Evolutionary conservation across 192 early-diverging fungal genomes (phyloP), one percentile per base, ranked within the genome.

Genomic region (Podila verticillata): DNA sequence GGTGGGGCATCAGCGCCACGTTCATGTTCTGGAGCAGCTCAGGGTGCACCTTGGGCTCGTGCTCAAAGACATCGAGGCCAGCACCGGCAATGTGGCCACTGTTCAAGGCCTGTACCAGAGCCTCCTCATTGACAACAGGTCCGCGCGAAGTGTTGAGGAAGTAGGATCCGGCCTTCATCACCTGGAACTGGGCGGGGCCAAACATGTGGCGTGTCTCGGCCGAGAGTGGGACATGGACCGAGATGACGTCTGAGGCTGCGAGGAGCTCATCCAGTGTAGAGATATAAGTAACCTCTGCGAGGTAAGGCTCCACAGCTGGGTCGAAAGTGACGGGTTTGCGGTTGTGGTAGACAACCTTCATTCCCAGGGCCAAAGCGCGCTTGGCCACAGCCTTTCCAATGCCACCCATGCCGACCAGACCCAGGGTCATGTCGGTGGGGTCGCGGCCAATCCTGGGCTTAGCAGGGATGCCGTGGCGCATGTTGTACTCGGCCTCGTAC

Each of bases 371-470:
- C 30, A 57, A 35, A 1, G 89, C 82, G 17, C 90, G 82, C 31
- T 72, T 64, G 34, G 84, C 86, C 24, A 90, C 82, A 3, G 86
- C 89, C 12, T 81, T 69, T 0, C 89, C 90, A 49, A 90, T 90
- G 17, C 86, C 84, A 4, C 90, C 90, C 61, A 90, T 72, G 17
- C 90, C 90, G 34, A 90, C 84, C 54, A 91, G 77, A 4, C 87
- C 87, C 5, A 91, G 72, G 2, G 78, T 82, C 75, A 90, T 89
- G 19, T 66, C 83, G 7, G 75, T 67, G 31, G 75, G 75, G 48
- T 79, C 75, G 0, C 75, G 39, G 51, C 75, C 75, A 49, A 72
- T 72, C 9, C 69, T 49, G 28, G 68, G 69, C 54, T 72, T 79
- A 35, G 57, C 34, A 10, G 64, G 24, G 3, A 79, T 29, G 0